Evolutionary conservation across 306 rosid species (phyloP).

Genomic region (Quercus dentata): DNA sequence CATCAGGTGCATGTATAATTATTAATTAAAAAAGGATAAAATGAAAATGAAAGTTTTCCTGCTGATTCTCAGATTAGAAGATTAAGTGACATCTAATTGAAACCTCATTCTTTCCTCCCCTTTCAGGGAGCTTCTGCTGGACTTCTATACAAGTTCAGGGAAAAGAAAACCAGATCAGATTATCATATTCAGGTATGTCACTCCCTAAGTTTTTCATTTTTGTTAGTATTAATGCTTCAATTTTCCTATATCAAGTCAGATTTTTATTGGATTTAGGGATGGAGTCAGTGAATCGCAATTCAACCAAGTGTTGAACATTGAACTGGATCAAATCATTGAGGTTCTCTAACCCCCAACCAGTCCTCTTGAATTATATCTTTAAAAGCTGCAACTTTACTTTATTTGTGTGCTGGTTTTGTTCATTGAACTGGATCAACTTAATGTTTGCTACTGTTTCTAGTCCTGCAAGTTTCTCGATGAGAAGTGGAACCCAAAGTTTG

Average conservation of each 20-base stretch:
- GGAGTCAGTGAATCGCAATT: slow-evolving; percentile 95
- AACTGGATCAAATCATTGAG: slow-evolving; percentile 78
- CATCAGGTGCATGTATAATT: too few species aligned
- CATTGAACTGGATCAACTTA: neutral
- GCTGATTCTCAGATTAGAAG: neutral
- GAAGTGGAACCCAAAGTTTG: slow-evolving; percentile 76
- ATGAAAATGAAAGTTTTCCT: neutral
- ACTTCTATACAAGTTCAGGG: slow-evolving; percentile 73
- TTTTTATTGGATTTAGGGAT: slow-evolving; percentile 49
- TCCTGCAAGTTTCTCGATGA: slow-evolving; percentile 88
- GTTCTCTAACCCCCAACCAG: slow-evolving; percentile 24
- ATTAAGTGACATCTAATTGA: neutral
- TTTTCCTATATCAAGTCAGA: neutral
- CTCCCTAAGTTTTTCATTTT: neutral
- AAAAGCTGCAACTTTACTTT: neutral
- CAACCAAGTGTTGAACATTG: slow-evolving; percentile 80
- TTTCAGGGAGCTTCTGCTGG: slow-evolving; percentile 76
- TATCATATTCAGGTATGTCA: slow-evolving; percentile 73
- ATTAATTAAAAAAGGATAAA: neutral
- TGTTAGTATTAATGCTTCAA: neutral
- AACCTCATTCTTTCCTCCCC: neutral
- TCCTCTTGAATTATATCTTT: neutral
- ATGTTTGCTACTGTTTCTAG: slow-evolving; percentile 19
- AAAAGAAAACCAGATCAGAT: slow-evolving; percentile 76
- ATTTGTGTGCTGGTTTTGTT: too few species aligned